These are phyloP conservation scores for Draba incana DNA, from an alignment of 345 rosid species.

Conservation along the genomic window DNA sequence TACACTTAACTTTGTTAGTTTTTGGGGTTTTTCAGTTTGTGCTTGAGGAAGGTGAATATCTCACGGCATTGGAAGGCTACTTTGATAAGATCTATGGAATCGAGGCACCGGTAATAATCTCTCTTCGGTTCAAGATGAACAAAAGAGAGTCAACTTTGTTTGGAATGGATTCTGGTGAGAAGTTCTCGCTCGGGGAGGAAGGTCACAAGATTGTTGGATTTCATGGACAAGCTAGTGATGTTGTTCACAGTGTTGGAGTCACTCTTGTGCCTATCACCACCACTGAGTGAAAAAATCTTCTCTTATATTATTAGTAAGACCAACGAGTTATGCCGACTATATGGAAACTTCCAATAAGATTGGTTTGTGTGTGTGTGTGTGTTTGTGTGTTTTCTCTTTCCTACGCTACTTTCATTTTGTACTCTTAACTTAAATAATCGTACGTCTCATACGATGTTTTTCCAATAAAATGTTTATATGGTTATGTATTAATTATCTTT, in stretches of 20 bases:
- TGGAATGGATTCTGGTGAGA: conserved; percentile 29
- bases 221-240: conserved; percentile 41
- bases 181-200: conserved; percentile 13
- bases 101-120: conserved; percentile 1
- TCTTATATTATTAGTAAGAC: background rate
- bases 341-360: conserved; percentile 8
- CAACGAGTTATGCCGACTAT: background rate
- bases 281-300: conserved; percentile 5
- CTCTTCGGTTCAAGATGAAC: conserved; percentile 37
- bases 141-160: conserved; percentile 31
- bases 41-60: conserved; percentile 39
- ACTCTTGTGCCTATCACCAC: conserved; percentile 30
- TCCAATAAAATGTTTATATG: too few relatives aligned
- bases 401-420: background rate
- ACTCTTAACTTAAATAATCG: background rate
- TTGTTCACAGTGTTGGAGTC: conserved; percentile 39
- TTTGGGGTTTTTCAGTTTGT: conserved; percentile 26
- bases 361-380: too few relatives aligned
- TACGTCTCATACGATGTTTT: too few relatives aligned
- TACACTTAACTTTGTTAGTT: background rate
- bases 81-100: conserved; percentile 31
- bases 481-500: too few relatives aligned
- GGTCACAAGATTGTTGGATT: conserved; percentile 36
- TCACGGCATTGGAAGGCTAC: conserved; percentile 26
- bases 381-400: background rate